Conservation (phyloP, 805 yeast genomes). For the Kodamaea kaohsiungensis region DNA sequence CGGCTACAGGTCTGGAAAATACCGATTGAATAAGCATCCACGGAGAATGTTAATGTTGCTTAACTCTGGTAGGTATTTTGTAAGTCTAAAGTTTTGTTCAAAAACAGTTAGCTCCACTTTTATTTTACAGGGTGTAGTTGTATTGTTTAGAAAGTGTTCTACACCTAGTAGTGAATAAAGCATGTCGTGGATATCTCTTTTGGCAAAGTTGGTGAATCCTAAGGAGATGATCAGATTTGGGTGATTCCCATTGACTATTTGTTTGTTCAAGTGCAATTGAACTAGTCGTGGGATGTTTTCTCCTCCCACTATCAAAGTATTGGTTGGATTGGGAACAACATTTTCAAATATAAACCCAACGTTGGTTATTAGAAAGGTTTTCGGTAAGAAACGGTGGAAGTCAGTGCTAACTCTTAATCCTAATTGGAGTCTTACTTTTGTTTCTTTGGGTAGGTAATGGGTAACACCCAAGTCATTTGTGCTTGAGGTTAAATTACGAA, state of each 20-base stretch:
- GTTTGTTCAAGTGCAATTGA: neutral
- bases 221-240: neutral
- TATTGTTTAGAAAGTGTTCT: neutral
- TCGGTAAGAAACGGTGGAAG: neutral
- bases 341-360: neutral
- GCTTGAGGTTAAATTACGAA: too few relatives aligned
- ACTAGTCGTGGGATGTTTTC: slow-evolving; percentile 1
- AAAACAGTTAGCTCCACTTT: neutral
- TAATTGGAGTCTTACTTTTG: neutral
- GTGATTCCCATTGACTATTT: neutral
- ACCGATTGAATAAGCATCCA: neutral
- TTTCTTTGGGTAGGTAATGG: neutral
- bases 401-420: neutral
- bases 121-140: neutral
- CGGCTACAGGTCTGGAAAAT: neutral
- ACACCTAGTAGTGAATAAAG: neutral
- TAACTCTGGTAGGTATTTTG: neutral
- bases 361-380: neutral
- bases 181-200: neutral
- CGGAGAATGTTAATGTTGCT: neutral
- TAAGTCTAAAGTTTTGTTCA: neutral
- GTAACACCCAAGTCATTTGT: neutral
- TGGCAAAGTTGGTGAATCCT: slow-evolving; percentile 1
- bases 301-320: neutral
- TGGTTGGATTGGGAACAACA: neutral